Percentiles rank a stretch among this genome's conserved stretches.
phyloP scores from a whole-genome alignment of 768 basidiomycete genomes.

The Lactifluus echinatus region DNA sequence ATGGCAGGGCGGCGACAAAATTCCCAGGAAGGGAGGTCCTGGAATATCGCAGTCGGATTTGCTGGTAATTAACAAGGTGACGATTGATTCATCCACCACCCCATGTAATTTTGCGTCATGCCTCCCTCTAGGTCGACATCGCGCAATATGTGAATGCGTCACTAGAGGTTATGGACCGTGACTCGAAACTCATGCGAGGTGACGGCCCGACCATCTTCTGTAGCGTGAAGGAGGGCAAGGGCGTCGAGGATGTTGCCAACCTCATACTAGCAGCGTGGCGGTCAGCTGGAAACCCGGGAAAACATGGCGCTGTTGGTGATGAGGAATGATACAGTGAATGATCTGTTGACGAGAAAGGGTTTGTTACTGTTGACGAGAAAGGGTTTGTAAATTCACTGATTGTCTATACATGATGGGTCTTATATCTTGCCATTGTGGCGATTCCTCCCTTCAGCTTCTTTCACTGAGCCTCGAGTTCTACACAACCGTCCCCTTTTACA shows the following conservation, averaged over 20 bases:
- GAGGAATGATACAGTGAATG: neutral
- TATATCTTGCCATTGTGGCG: neutral
- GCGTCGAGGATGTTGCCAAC: constrained; percentile 73
- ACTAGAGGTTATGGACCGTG: constrained; percentile 88
- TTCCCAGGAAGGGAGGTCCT: constrained; percentile 95
- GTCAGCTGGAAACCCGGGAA: constrained; percentile 67
- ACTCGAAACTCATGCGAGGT: constrained; percentile 89
- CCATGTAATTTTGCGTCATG: neutral
- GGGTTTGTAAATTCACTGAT: neutral
- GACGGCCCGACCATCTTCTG: constrained; percentile 90
- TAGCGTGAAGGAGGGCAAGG: constrained; percentile 68
- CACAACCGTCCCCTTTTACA: neutral
- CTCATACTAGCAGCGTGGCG: constrained; percentile 88
- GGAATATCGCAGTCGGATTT: constrained; percentile 96
- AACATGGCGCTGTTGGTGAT: constrained; percentile 28
- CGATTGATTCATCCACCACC: neutral
- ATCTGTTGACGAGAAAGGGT: neutral
- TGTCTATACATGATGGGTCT: neutral
- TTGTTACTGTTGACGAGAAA: neutral
- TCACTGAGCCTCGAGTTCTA: neutral
- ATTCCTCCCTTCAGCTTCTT: neutral
- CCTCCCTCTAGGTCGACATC: constrained; percentile 66
- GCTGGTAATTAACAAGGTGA: constrained; percentile 89
- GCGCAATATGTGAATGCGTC: constrained; percentile 90
- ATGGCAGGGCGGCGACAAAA: constrained; percentile 88